Base-by-base conservation (phyloP, 768 basidiomycete species). In the Rickenella mellea region DNA sequence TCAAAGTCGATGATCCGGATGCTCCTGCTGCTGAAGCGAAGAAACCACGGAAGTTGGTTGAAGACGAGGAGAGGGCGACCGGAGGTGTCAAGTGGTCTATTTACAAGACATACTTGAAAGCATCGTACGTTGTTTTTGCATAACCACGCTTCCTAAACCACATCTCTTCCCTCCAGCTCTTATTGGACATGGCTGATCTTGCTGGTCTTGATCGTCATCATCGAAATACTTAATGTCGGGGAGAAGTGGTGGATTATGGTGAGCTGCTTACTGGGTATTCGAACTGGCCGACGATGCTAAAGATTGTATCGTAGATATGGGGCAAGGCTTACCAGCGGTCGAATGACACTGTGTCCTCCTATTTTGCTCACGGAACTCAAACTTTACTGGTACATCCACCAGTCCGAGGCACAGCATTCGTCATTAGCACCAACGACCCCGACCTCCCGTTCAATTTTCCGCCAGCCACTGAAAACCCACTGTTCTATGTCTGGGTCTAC, bases 171-270 rank as follows among this genome's bases (percentile, higher is more conserved):
- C 25, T 37, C 14, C 49, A 79, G 78, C 21, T 81, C 79, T 0
- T 83, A 81, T 50, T 78, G 70, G 71, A 80, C 75, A 1, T 84
- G 81, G 80, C 60, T 31, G 4, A 69, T 79, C 51, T 61, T 82
- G 14, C 55, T 58, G 6, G 45, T 66, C 36, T 56, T 78, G 32
- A 70, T 81, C 20, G 42, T 80, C 1, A 40, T 74, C 1, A 62
- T 35, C n/a, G 68, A 80, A 53, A 19, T 76, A 19, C 52, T 82
- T 19, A 69, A 71, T 6, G 63, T 82, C 2, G 54, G 62, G 1
- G 80, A 84, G 57, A 83, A 80, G 57, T 49, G 80, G 4, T 90
- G 86, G 86, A 80, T 90, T 52, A 85, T 74, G 68, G 75, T 82
- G 32, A 24, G 51, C 15, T 5, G 3, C 25, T n/a, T n/a, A n/a